phyloP scores from a whole-genome alignment of 805 yeast species.

The Maudiozyma serrabonitensis region DNA sequence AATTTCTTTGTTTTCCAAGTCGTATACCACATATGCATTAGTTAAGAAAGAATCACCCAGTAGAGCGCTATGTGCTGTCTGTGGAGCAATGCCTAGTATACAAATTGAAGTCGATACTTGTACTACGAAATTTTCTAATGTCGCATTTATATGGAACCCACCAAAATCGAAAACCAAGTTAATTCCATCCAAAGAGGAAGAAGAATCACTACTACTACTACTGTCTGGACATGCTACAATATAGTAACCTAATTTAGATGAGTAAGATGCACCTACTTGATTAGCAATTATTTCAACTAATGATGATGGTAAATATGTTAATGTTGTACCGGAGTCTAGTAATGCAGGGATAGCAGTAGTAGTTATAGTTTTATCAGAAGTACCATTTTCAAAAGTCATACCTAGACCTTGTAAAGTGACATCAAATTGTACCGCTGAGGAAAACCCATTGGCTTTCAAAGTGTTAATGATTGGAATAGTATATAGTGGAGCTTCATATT shows the following conservation, averaged over 20 bases:
- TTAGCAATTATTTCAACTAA: constrained; percentile 26
- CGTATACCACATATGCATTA: constrained; percentile 57
- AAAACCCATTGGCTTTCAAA: constrained; percentile 10
- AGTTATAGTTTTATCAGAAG: constrained; percentile 15
- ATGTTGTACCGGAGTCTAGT: constrained; percentile 48
- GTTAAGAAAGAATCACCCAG: constrained; percentile 51
- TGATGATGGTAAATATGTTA: constrained; percentile 37
- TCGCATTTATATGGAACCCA: constrained; percentile 46
- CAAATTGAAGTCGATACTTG: constrained; percentile 25
- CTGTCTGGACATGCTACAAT: constrained; percentile 34
- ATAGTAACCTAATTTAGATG: constrained; percentile 36
- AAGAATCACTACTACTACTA: background rate
- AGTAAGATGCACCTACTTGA: constrained; percentile 37
- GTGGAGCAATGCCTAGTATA: constrained; percentile 33
- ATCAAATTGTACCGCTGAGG: constrained; percentile 15
- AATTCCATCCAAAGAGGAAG: constrained; percentile 9
- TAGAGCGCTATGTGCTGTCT: constrained; percentile 24
- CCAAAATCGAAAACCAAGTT: constrained; percentile 44
- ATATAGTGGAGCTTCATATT: constrained; percentile 43
- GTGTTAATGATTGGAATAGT: constrained; percentile 43
- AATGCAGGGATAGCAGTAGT: constrained; percentile 30
- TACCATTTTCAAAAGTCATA: constrained; percentile 2
- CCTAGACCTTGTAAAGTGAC: constrained; percentile 27
- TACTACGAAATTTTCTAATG: constrained; percentile 31
- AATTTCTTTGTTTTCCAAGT: constrained; percentile 46